A percentile compares a stretch with the other conserved stretches of the same genome.
Conservation (phyloP, 148 eudicot genomes). For the Chenopodium berlandieri region DNA sequence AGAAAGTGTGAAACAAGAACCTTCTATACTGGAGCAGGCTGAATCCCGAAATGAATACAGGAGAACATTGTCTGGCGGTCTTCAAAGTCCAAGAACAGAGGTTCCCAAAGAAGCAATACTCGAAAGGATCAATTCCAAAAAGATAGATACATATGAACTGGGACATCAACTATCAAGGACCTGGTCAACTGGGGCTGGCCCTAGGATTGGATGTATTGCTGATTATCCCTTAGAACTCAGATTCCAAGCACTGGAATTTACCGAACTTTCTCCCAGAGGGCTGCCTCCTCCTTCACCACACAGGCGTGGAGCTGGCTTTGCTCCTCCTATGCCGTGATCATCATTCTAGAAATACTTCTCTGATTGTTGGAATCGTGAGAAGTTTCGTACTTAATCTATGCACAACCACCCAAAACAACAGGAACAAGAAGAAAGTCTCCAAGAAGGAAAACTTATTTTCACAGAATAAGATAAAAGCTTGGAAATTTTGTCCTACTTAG, state of each 20-base stretch:
- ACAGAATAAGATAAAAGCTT: not conserved
- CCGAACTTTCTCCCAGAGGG: slow-evolving; percentile 60
- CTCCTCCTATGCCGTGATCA: slow-evolving; percentile 29
- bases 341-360: not conserved
- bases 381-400: not conserved
- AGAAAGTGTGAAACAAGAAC: slow-evolving; percentile 19
- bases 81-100: slow-evolving; percentile 64
- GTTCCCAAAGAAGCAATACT: slow-evolving; percentile 61
- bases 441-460: not conserved
- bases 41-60: slow-evolving; percentile 38
- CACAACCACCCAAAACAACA: not conserved
- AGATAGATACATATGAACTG: slow-evolving; percentile 54
- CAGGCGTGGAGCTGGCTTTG: slow-evolving; percentile 18
- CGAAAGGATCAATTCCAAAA: slow-evolving; percentile 72
- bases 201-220: slow-evolving; percentile 79
- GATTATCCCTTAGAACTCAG: slow-evolving; percentile 80
- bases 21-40: slow-evolving; percentile 24
- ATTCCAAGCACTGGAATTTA: slow-evolving; percentile 70
- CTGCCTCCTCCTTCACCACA: slow-evolving; percentile 20
- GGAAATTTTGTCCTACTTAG: not conserved
- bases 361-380: not conserved
- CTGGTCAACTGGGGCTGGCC: slow-evolving; percentile 89
- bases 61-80: slow-evolving; percentile 81
- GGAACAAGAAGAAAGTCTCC: not conserved
- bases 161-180: slow-evolving; percentile 58